Evolutionary conservation across 106 monocot genomes (phyloP), one percentile per base, ranked within the genome.

Genomic region (Dioscorea zingiberensis): DNA sequence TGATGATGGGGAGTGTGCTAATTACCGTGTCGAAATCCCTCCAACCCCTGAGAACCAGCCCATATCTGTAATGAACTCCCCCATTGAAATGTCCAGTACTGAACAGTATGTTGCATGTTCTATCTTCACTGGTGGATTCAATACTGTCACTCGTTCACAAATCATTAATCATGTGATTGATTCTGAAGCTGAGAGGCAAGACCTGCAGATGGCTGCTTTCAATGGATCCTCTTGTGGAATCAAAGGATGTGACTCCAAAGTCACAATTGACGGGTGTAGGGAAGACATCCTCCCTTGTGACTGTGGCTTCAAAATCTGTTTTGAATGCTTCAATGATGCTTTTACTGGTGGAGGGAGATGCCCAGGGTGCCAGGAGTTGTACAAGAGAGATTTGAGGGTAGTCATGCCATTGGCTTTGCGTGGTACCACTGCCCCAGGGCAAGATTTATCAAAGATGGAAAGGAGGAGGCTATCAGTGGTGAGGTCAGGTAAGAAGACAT

Each of bases 31-130:
- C 0, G 72, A 73, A 23, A 80, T 87, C 32, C 91, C 87, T 1
- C 75, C 78, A 16, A 91, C 91, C 6, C 91, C 91, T 2, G 91
- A 91, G 63, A 84, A 87, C 78, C 91, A 91, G 64, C 91, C 91
- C n/a, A n/a, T n/a, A n/a, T n/a, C n/a, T n/a, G n/a, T n/a, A n/a
- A n/a, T n/a, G n/a, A n/a, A n/a, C n/a, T n/a, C n/a, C n/a, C n/a
- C n/a, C n/a, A n/a, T n/a, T n/a, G n/a, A n/a, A n/a, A n/a, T n/a
- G n/a, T n/a, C n/a, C n/a, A n/a, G n/a, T n/a, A n/a, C n/a, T n/a
- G n/a, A n/a, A n/a, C n/a, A n/a, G n/a, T n/a, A n/a, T n/a, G n/a
- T n/a, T n/a, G n/a, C n/a, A n/a, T n/a, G n/a, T n/a, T n/a, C n/a
- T 3, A 81, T 87, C 29, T 92, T 84, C 76, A 87, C 87, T 15